Conservation (phyloP, 257 asterid species). For the Solanum paucissectum region DNA sequence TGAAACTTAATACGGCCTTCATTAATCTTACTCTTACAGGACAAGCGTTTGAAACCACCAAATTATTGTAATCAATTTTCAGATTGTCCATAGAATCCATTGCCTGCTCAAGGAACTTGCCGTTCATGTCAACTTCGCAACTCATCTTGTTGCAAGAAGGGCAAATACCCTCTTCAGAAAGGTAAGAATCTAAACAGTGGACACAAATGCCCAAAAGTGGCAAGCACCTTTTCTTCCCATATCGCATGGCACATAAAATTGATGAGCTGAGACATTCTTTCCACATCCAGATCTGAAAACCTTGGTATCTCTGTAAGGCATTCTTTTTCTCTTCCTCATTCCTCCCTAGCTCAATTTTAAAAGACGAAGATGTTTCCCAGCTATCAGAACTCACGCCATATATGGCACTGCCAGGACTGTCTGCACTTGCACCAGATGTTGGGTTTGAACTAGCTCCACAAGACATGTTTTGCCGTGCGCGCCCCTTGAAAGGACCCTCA, state of each 20-base stretch:
- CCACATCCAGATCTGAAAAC: constrained; percentile 76
- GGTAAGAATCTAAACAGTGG: constrained; percentile 42
- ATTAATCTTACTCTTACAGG: constrained; percentile 60
- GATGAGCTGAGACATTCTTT: constrained; percentile 61
- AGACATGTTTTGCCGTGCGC: constrained; percentile 28
- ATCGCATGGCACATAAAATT: constrained; percentile 34
- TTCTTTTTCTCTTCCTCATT: constrained; percentile 39
- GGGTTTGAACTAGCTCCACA: constrained; percentile 19
- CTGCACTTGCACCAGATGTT: constrained; percentile 22
- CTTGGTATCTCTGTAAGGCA: constrained; percentile 52
- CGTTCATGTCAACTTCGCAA: constrained; percentile 12
- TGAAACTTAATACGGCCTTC: constrained; percentile 46
- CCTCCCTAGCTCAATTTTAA: constrained; percentile 59
- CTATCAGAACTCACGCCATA: constrained; percentile 36
- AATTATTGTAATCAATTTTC: constrained; percentile 13
- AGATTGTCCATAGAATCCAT: constrained; percentile 16
- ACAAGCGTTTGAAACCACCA: constrained; percentile 22
- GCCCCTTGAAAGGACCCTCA: constrained; percentile 63
- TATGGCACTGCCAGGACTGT: constrained; percentile 51
- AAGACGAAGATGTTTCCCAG: constrained; percentile 54
- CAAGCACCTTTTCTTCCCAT: constrained; percentile 49
- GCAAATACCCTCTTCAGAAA: constrained; percentile 30
- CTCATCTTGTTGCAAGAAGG: constrained; percentile 30
- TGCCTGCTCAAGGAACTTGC: constrained; percentile 13
- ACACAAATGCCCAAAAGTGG: constrained; percentile 58